A percentile compares a stretch with the other conserved stretches of the same genome.
Conservation (phyloP, 768 basidiomycete species). For the Antrodiella citrinella region DNA sequence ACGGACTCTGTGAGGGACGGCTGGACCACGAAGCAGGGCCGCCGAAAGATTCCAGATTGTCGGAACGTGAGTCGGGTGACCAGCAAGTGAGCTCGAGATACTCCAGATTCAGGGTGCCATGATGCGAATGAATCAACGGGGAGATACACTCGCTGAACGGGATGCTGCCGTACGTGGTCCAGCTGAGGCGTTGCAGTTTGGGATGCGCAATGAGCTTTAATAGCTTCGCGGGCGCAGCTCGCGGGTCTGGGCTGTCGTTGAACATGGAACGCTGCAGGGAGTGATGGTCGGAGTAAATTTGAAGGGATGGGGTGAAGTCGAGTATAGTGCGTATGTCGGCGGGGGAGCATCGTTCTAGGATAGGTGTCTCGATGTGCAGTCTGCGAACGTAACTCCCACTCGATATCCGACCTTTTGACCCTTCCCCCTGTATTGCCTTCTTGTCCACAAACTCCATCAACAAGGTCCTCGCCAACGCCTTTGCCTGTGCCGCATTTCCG, state of each 20-base stretch:
- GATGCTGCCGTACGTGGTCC: slow-evolving; percentile 67
- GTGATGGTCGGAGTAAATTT: slow-evolving; percentile 56
- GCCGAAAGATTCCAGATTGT: slow-evolving; percentile 12
- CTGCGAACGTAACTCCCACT: slow-evolving; percentile 49
- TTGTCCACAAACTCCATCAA: slow-evolving; percentile 33
- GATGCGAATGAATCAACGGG: slow-evolving; percentile 31
- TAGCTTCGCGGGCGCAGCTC: slow-evolving; percentile 47
- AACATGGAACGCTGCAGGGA: slow-evolving; percentile 51
- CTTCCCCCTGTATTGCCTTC: slow-evolving; percentile 3
- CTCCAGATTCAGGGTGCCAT: slow-evolving; percentile 29
- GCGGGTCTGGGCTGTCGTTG: slow-evolving; percentile 34
- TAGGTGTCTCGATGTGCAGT: slow-evolving; percentile 63
- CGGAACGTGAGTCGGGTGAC: slow-evolving; percentile 35
- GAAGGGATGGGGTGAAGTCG: slow-evolving; percentile 51
- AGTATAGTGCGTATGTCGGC: slow-evolving; percentile 62
- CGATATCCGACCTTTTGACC: slow-evolving; percentile 12
- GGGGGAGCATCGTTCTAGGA: slow-evolving; percentile 57
- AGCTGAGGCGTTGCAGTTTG: slow-evolving; percentile 51
- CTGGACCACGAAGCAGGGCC: slow-evolving; percentile 1
- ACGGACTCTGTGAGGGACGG: slow-evolving; percentile 8
- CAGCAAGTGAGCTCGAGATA: slow-evolving; percentile 63
- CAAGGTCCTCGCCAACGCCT: slow-evolving; percentile 35
- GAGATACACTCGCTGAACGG: slow-evolving; percentile 48
- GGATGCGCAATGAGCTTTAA: slow-evolving; percentile 51
- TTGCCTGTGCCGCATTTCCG: slow-evolving; percentile 41